Conservation (phyloP, 2,329 filamentous ascomycete species). For the Pestalotiopsis sp. region DNA sequence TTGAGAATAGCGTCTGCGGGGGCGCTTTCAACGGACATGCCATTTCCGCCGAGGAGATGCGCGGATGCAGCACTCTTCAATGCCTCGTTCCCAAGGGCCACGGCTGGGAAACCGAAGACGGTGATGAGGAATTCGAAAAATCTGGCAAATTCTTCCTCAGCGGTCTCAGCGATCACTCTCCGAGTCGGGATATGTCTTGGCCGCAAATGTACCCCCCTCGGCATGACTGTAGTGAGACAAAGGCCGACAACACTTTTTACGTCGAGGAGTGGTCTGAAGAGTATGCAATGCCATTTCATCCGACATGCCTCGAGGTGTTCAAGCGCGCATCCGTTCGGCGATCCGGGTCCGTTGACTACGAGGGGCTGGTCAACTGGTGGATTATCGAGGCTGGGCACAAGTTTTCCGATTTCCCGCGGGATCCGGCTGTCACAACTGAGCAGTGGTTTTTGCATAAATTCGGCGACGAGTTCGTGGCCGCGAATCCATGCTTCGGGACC, state of each 20-base stretch:
- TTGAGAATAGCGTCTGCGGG: neutral
- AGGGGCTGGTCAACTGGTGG: constrained; percentile 3
- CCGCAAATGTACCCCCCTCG: neutral
- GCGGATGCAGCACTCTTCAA: neutral
- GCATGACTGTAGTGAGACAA: neutral
- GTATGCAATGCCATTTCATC: constrained; percentile 6
- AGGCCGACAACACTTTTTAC: neutral
- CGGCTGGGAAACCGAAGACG: neutral
- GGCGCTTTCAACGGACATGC: neutral
- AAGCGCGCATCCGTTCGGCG: constrained; percentile 2
- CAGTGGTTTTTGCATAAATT: neutral
- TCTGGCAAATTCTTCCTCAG: neutral
- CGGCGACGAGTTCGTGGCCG: constrained; percentile 4
- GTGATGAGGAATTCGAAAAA: constrained; percentile 3
- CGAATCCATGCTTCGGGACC: neutral
- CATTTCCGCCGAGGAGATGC: neutral
- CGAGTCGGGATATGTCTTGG: neutral
- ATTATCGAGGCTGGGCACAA: neutral
- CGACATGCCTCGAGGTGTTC: constrained; percentile 4
- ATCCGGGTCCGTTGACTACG: neutral
- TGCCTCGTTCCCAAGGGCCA: neutral
- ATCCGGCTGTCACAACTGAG: neutral
- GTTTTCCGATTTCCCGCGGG: neutral
- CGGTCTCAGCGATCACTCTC: neutral
- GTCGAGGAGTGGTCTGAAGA: neutral